Percentiles rank a stretch among this genome's conserved stretches.
Evolutionary conservation across 192 early-diverging fungal genomes (phyloP).

Genomic region (Linnemannia elongata): DNA sequence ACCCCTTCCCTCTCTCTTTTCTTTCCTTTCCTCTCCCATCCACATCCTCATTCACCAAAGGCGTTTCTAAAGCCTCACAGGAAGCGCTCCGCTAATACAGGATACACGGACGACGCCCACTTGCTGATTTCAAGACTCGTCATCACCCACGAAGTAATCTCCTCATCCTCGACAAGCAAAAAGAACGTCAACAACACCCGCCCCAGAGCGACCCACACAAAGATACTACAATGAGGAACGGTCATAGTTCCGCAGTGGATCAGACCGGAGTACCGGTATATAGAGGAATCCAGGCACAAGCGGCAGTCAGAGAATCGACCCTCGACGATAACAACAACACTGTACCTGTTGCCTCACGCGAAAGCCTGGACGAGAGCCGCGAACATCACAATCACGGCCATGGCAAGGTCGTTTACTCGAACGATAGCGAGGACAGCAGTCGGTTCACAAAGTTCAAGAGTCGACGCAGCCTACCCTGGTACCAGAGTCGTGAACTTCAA

Average conservation of each 20-base stretch:
- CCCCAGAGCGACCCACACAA: not conserved
- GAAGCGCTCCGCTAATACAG: not conserved
- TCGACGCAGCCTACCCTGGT: slow-evolving; percentile 37
- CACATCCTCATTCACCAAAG: not conserved
- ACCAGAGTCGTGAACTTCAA: slow-evolving; percentile 45
- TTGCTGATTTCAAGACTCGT: not conserved
- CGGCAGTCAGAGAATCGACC: not conserved
- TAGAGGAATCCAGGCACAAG: slow-evolving; percentile 16
- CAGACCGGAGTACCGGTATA: slow-evolving; percentile 32
- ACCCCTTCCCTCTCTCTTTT: not conserved
- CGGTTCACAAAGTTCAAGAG: slow-evolving; percentile 29
- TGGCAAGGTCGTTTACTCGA: not conserved
- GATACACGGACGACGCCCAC: not conserved
- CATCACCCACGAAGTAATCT: not conserved
- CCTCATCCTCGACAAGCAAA: not conserved
- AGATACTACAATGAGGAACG: slow-evolving; percentile 33
- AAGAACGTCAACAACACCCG: not conserved
- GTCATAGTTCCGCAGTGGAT: slow-evolving; percentile 39
- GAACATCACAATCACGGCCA: not conserved
- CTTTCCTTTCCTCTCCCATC: not conserved
- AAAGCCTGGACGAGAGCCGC: not conserved
- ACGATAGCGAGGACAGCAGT: slow-evolving; percentile 13
- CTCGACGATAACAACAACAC: not conserved
- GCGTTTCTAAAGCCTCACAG: not conserved
- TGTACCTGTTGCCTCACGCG: not conserved